Evolutionary conservation across 441 rosid genomes (phyloP), one percentile per base, ranked within the genome.

Genomic region (Adansonia rubrostipa): DNA sequence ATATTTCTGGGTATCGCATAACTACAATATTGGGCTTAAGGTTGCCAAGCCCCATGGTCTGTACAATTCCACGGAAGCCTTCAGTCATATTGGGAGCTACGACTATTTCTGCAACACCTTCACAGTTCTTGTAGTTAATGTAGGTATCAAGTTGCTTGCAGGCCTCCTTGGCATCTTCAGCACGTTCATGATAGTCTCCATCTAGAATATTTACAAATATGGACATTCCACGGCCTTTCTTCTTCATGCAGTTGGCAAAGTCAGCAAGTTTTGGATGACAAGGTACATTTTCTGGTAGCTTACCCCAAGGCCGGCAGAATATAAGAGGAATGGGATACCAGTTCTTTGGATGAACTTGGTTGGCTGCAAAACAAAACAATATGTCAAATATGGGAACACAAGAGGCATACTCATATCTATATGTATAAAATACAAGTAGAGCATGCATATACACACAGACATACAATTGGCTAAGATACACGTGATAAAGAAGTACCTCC

Each of bases 201-300:
- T 97, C 99, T 69, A 95, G 76, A 80, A 97, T 95, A 54, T 71
- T 53, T 4, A 71, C 89, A 57, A 97, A 95, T 73, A 97, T 93
- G 76, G 98, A 97, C 99, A 97, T 97, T 78, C 99, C 99, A 50
- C 97, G 96, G 40, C 99, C 99, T 85, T 95, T 97, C 83, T 97
- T 97, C 90, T 95, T 97, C 99, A 97, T 92, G 85, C 97, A 97
- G 88, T 95, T 97, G 1, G 99, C 99, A 85, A 97, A 97, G 84
- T 97, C 99, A 9, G 97, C 98, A 77, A 97, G 94, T 80, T 97
- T 97, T 50, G 98, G 99, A 81, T 97, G 99, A 88, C 99, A 97
- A 5, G 99, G 97, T 50, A 97, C 99, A 64, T 95, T 93, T 82
- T 95, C 99, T 3, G 99, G 99, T 60, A 97, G 94, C 88, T 90